Evolutionary conservation across 768 basidiomycete genomes (phyloP).

Genomic region (Neoboletus subvelutipes): DNA sequence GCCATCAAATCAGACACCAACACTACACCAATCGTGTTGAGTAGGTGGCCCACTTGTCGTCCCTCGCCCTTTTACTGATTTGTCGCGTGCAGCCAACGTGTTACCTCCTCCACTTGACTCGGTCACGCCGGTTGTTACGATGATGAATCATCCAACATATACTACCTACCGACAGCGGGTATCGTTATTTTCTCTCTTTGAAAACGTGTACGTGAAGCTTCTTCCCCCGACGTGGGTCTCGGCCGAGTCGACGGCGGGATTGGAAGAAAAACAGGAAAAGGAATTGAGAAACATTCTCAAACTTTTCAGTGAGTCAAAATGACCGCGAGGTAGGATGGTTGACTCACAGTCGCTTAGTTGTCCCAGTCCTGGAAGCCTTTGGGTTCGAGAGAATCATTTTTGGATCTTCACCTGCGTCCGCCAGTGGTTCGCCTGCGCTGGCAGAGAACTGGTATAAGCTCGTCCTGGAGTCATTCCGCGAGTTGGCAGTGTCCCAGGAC

Average conservation of each 20-base stretch:
- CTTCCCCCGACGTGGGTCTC: conserved; percentile 74
- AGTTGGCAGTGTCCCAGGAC: conserved; percentile 77
- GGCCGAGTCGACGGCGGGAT: conserved; percentile 38
- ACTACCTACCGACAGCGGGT: conserved; percentile 68
- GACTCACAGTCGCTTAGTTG: conserved; percentile 47
- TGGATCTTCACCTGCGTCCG: conserved; percentile 70
- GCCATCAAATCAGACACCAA: conserved; percentile 37
- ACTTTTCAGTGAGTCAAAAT: conserved; percentile 70
- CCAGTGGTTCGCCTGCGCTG: conserved; percentile 45
- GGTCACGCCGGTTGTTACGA: conserved; percentile 67
- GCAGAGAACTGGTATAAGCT: conserved; percentile 79
- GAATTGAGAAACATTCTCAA: conserved; percentile 64
- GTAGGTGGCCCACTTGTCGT: conserved; percentile 35
- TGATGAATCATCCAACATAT: conserved; percentile 78
- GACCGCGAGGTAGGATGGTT: neutral
- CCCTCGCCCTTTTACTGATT: neutral
- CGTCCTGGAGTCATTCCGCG: conserved; percentile 74
- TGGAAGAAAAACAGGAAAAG: conserved; percentile 38
- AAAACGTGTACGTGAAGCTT: conserved; percentile 71
- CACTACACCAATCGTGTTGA: conserved; percentile 60
- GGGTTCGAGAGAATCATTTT: conserved; percentile 82
- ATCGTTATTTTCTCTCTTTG: conserved; percentile 72
- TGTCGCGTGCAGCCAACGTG: conserved; percentile 56
- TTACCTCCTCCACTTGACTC: conserved; percentile 78
- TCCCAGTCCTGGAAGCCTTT: conserved; percentile 81